Percentiles rank a stretch among this genome's conserved stretches.
These are phyloP conservation scores for Stagonosporopsis tanaceti DNA, from an alignment of 2,329 filamentous ascomycete genomes.

Conservation along the genomic window DNA sequence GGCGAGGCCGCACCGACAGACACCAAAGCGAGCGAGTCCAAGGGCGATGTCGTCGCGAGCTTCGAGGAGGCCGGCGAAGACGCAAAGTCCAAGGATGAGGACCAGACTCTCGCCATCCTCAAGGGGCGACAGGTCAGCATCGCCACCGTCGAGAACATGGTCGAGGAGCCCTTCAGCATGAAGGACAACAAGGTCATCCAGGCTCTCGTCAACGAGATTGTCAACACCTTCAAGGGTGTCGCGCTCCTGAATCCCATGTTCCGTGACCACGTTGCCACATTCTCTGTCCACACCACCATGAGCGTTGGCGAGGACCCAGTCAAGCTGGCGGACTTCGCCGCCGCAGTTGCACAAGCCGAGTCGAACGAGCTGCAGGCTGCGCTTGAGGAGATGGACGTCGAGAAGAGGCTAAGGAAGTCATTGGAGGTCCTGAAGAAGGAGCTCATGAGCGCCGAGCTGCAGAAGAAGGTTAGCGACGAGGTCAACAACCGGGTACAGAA, in stretches of 20 bases:
- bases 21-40: slow-evolving; percentile 56
- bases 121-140: slow-evolving; percentile 91
- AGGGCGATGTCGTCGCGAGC: slow-evolving; percentile 91
- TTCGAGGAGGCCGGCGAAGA: slow-evolving; percentile 85
- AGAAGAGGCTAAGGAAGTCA: slow-evolving; percentile 90
- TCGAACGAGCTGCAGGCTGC: slow-evolving; percentile 92
- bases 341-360: slow-evolving; percentile 86
- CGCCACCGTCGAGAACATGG: slow-evolving; percentile 92
- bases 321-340: slow-evolving; percentile 95
- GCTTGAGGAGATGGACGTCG: slow-evolving; percentile 85
- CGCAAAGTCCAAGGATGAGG: slow-evolving; percentile 57
- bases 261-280: slow-evolving; percentile 95
- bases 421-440: slow-evolving; percentile 95
- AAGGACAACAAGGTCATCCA: slow-evolving; percentile 89
- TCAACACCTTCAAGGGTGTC: slow-evolving; percentile 98
- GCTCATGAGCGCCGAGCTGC: slow-evolving; percentile 95
- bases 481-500: slow-evolving; percentile 98
- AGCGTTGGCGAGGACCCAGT: slow-evolving; percentile 95
- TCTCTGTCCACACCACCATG: slow-evolving; percentile 79
- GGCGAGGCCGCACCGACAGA: slow-evolving; percentile 58
- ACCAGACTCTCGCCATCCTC: slow-evolving; percentile 90
- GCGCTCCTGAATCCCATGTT: slow-evolving; percentile 93
- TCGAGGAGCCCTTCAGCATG: slow-evolving; percentile 87
- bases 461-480: slow-evolving; percentile 97
- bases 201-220: slow-evolving; percentile 94